Evolutionary conservation across 179 eudicot genomes (phyloP).

Genomic region (Beta lomatogona): DNA sequence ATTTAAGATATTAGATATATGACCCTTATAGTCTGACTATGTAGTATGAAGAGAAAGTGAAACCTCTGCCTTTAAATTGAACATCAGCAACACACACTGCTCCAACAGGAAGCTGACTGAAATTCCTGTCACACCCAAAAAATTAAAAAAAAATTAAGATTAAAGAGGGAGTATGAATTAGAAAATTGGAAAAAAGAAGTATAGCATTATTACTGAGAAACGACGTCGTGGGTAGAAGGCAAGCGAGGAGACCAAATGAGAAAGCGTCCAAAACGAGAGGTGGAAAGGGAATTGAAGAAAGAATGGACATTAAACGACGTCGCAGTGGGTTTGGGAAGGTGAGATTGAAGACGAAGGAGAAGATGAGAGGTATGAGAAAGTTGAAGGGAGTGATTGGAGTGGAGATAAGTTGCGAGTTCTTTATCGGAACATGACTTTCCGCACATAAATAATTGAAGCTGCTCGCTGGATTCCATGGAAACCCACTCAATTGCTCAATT

Average conservation of each 20-base stretch:
- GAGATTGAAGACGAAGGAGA: conserved; percentile 44
- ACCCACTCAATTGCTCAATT: background rate
- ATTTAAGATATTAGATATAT: too few species aligned
- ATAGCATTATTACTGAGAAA: too few species aligned
- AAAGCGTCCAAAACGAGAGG: conserved; percentile 68
- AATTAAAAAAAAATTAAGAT: background rate
- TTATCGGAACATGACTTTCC: conserved; percentile 66
- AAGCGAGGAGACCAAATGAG: conserved; percentile 74
- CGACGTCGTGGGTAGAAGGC: conserved; percentile 84
- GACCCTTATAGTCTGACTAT: background rate
- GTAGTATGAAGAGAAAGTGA: background rate
- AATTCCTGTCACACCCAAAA: conserved; percentile 49
- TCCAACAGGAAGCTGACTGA: conserved; percentile 72
- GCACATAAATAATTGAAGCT: conserved; percentile 37
- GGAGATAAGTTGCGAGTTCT: conserved; percentile 48
- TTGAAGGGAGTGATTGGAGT: conserved; percentile 37
- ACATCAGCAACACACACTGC: conserved; percentile 83
- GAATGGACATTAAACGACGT: conserved; percentile 42
- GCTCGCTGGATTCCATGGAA: conserved; percentile 28
- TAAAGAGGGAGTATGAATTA: background rate
- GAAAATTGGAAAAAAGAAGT: background rate
- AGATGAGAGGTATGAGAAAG: conserved; percentile 47
- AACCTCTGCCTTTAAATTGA: conserved; percentile 92
- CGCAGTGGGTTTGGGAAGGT: conserved; percentile 23
- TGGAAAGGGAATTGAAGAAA: conserved; percentile 53